phyloP scores from a whole-genome alignment of 23 red algal genomes.

The Gracilaria gracilis region DNA sequence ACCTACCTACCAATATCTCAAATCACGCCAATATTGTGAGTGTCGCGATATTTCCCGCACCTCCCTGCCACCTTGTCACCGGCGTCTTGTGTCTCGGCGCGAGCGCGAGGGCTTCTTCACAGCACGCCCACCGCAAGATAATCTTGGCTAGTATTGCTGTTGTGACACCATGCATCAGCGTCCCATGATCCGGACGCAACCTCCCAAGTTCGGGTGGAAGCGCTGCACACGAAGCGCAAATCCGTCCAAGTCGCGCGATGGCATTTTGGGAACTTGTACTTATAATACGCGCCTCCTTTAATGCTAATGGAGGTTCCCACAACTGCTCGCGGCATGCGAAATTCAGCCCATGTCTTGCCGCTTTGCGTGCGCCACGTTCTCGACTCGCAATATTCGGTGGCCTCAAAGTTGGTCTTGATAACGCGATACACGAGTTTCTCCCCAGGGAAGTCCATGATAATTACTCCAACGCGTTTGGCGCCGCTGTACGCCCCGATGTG shows the following conservation, averaged over 20 bases:
- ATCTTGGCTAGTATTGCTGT: conserved; percentile 39
- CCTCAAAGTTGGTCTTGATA: conserved; percentile 48
- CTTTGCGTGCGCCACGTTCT: conserved; percentile 27
- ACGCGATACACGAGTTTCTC: conserved; percentile 54
- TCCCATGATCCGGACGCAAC: conserved; percentile 40
- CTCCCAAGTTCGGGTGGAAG: conserved; percentile 18
- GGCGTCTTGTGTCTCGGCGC: too few relatives aligned
- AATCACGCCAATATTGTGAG: too few relatives aligned
- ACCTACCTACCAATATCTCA: too few relatives aligned
- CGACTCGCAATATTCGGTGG: neutral
- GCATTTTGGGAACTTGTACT: conserved; percentile 60
- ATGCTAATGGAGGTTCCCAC: conserved; percentile 39
- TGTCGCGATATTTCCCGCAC: too few relatives aligned
- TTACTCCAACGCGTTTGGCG: conserved; percentile 24
- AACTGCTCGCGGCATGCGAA: conserved; percentile 30
- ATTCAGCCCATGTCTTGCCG: conserved; percentile 46
- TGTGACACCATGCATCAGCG: conserved; percentile 53
- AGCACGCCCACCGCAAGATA: conserved; percentile 35
- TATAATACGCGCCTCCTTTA: conserved; percentile 37
- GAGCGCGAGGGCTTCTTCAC: too few relatives aligned
- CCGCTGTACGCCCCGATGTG: conserved; percentile 21
- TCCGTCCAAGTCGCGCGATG: conserved; percentile 52
- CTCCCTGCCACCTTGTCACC: too few relatives aligned
- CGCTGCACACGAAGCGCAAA: conserved; percentile 44
- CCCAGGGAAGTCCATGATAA: conserved; percentile 56